Base-by-base conservation (phyloP, 768 basidiomycete species). In the Auricularia auricula-judae region DNA sequence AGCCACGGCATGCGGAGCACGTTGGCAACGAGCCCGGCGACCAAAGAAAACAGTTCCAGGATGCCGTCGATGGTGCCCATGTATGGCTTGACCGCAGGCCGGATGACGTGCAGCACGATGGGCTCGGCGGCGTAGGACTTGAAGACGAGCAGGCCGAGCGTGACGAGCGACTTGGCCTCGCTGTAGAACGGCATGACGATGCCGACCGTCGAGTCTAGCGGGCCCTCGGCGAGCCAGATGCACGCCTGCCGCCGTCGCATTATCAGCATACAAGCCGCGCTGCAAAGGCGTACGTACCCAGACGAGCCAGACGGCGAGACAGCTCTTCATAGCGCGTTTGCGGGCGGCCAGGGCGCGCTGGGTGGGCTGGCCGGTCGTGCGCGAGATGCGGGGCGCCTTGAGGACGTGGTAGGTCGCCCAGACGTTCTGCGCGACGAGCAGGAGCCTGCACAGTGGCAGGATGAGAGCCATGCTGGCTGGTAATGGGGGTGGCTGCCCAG, bases 351-450 rank as follows among this genome's bases (percentile, higher is more conserved):
- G 72, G 11, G 89, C 88, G 81, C 74, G 68, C 86, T 89, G 8
- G 86, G 87, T 33, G 79, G 79, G 12, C 39, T 42, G 39, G 39
- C 39, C 39, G 8, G 39, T 42, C 39, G 39, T 42, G 39, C 39
- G 39, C 8, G 39, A 42, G 8, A 86, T 85, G 80, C 36, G 82
- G 82, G 89, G 89, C 2, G 74, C 73, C 69, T 89, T 89, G 66
- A 93, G 78, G 2, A 85, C 86, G 78, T 93, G 93, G 81, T 87
- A 93, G 1, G 91, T 86, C 66, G 90, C 88, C 68, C 87, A 92
- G 51, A 92, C 78, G 72, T 93, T 93, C 68, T 89, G 76, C 72
- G 90, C 86, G 42, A 91, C 80, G 75, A 91, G 83, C 66, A 81
- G 77, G 65, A 88, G 72, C 43, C 88, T 87, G 53, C 93, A 84